Percentiles rank a stretch among this genome's conserved stretches.
Evolutionary conservation across 2,329 filamentous ascomycete genomes (phyloP).

Genomic region (Colletotrichum sublineola): DNA sequence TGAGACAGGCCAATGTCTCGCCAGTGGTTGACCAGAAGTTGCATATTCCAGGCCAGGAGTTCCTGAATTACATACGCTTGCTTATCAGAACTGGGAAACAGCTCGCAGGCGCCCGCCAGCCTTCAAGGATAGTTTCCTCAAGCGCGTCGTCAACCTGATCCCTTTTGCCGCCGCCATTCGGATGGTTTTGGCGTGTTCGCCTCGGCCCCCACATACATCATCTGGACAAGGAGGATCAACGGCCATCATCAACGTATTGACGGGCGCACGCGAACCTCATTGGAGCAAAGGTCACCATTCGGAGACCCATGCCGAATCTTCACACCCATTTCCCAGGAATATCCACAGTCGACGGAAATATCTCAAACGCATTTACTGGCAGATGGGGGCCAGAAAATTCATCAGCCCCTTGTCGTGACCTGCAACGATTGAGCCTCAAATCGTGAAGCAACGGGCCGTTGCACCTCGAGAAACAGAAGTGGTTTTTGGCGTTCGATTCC

Average conservation of each 20-base stretch:
- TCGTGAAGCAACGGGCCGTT: background rate
- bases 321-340: conserved; percentile 28
- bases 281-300: background rate
- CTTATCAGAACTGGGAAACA: conserved; percentile 4
- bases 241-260: background rate
- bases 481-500: background rate
- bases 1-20: conserved; percentile 21
- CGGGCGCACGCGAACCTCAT: conserved; percentile 12
- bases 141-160: conserved; percentile 1
- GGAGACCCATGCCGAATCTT: conserved; percentile 33
- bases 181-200: background rate
- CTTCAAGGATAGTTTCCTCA: background rate
- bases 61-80: conserved; percentile 7
- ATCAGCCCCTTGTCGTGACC: background rate
- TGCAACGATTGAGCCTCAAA: conserved; percentile 16
- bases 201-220: conserved; percentile 15
- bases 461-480: background rate
- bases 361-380: conserved; percentile 1
- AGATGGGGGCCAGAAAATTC: conserved; percentile 1
- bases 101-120: background rate
- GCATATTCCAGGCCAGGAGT: background rate
- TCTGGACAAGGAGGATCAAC: conserved; percentile 9
- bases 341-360: conserved; percentile 29
- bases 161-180: background rate
- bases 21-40: conserved; percentile 8